Evolutionary conservation across 441 rosid species (phyloP).

Genomic region (Erodium chrysanthum): DNA sequence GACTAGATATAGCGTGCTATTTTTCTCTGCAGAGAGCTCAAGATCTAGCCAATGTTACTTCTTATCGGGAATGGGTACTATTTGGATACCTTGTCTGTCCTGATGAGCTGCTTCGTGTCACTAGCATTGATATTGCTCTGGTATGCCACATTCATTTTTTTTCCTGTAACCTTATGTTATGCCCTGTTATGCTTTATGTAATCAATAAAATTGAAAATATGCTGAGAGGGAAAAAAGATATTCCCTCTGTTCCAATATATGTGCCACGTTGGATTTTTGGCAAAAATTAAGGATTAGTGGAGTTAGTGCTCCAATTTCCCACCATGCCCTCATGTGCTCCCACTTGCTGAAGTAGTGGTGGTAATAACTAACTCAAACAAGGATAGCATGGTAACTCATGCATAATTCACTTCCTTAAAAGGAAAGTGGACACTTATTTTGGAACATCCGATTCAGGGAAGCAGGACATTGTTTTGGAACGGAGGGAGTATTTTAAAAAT

Average conservation of each 20-base stretch:
- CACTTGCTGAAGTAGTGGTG: neutral
- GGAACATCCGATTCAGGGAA: neutral
- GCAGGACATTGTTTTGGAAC: no score
- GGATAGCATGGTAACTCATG: neutral
- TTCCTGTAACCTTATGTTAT: slow-evolving; percentile 4
- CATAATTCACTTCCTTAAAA: neutral
- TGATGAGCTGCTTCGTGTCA: slow-evolving; percentile 96
- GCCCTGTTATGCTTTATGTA: slow-evolving; percentile 15
- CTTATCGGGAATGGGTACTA: slow-evolving; percentile 95
- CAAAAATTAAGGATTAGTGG: neutral
- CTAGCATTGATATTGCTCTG: slow-evolving; percentile 96
- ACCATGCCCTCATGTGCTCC: neutral
- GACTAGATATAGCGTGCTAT: slow-evolving; percentile 10
- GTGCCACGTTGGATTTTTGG: neutral
- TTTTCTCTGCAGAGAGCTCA: slow-evolving; percentile 76
- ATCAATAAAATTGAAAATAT: slow-evolving; percentile 8
- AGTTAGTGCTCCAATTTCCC: neutral
- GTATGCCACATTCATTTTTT: slow-evolving; percentile 26
- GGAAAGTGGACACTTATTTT: neutral
- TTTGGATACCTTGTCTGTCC: slow-evolving; percentile 99
- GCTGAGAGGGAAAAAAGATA: neutral
- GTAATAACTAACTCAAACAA: neutral
- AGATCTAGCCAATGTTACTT: slow-evolving; percentile 97
- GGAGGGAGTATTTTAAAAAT: neutral
- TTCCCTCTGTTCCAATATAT: neutral